Evolutionary conservation across 371 early-diverging fungal species (phyloP).

Genomic region (Apophysomyces variabilis): DNA sequence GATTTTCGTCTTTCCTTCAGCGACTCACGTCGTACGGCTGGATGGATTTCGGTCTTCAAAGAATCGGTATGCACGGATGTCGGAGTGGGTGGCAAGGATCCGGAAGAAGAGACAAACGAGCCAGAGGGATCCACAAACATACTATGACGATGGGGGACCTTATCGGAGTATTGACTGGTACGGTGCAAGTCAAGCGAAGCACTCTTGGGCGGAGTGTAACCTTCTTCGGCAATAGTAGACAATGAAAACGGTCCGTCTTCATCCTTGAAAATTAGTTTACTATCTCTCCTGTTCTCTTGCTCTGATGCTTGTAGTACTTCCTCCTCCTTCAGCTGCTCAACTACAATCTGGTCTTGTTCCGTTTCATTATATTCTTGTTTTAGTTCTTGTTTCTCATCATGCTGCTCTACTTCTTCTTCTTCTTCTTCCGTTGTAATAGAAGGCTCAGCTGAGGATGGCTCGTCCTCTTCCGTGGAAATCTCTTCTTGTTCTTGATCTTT

Average conservation of each 20-base stretch:
- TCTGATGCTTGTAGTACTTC: not conserved
- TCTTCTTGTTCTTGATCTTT: not conserved
- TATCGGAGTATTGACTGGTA: conserved; percentile 1
- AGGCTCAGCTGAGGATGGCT: too few relatives aligned
- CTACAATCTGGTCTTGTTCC: too few relatives aligned
- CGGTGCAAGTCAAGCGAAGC: conserved; percentile 7
- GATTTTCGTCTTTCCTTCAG: conserved; percentile 55
- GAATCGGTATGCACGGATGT: conserved; percentile 6
- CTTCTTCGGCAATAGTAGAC: conserved; percentile 1
- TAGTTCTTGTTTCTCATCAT: not conserved
- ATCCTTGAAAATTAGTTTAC: not conserved
- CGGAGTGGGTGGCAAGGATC: conserved; percentile 7
- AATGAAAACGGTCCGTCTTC: not conserved
- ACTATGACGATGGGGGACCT: conserved; percentile 8
- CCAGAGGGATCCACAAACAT: conserved; percentile 6
- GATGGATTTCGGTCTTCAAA: conserved; percentile 81
- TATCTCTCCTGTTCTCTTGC: not conserved
- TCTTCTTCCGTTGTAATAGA: too few relatives aligned
- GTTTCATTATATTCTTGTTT: not conserved
- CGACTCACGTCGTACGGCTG: conserved; percentile 78
- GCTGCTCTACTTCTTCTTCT: not conserved
- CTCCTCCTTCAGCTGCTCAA: not conserved
- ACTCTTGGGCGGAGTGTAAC: conserved; percentile 4
- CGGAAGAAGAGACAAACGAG: conserved; percentile 4
- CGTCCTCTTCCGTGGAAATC: too few relatives aligned